phyloP scores from a whole-genome alignment of 2,329 filamentous ascomycete species.

The Aspergillus cejpii region DNA sequence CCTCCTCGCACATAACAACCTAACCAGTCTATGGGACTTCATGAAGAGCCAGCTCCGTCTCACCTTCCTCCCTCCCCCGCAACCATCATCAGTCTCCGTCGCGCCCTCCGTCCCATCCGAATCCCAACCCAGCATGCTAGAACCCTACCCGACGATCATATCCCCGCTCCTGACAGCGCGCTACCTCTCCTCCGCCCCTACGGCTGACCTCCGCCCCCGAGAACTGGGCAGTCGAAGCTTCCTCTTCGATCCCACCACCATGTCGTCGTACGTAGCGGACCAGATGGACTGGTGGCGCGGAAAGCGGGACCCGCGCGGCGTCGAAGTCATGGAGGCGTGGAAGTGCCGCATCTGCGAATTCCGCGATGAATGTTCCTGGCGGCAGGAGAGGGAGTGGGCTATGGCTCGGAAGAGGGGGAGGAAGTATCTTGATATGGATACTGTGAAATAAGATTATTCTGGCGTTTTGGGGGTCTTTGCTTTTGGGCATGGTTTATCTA shows the following conservation, averaged over 20 bases:
- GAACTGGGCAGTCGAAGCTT: constrained; percentile 55
- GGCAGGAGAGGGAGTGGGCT: constrained; percentile 61
- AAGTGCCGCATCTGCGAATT: constrained; percentile 87
- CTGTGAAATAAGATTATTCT: neutral
- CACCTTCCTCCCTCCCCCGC: constrained; percentile 40
- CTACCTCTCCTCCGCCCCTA: constrained; percentile 36
- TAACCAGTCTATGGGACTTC: constrained; percentile 54
- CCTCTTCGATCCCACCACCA: constrained; percentile 56
- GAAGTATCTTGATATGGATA: constrained; percentile 8
- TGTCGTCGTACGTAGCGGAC: constrained; percentile 60
- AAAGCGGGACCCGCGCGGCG: constrained; percentile 63
- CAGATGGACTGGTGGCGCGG: constrained; percentile 88
- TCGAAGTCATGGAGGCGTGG: constrained; percentile 75
- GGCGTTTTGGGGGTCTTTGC: neutral
- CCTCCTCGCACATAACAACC: constrained; percentile 53
- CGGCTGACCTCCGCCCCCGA: constrained; percentile 19
- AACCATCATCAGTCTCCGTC: constrained; percentile 12
- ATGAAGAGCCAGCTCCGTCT: constrained; percentile 56
- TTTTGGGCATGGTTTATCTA: too few relatives aligned
- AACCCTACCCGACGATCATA: constrained; percentile 36
- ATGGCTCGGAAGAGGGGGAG: constrained; percentile 30
- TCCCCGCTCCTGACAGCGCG: constrained; percentile 42
- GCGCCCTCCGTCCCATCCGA: constrained; percentile 28
- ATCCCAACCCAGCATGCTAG: constrained; percentile 30
- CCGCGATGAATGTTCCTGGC: constrained; percentile 69